phyloP scores from a whole-genome alignment of 2,329 filamentous ascomycete genomes.

The Ilyonectria sp. region DNA sequence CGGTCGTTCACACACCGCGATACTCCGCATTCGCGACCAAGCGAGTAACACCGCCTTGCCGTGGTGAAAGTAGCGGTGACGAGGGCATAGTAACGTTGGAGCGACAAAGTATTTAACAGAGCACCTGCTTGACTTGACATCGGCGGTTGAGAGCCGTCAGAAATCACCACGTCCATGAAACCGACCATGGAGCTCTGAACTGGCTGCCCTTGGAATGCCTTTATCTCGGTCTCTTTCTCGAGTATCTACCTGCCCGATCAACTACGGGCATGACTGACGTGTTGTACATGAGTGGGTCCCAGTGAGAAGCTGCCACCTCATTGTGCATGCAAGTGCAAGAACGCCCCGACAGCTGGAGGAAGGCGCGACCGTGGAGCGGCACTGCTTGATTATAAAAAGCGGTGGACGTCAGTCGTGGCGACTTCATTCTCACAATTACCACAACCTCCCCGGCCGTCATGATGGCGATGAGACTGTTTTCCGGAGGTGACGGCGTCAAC shows the following conservation, averaged over 20 bases:
- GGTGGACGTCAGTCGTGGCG: slow-evolving; percentile 25
- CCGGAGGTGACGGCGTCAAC: slow-evolving; percentile 8
- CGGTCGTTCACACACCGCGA: slow-evolving; percentile 7
- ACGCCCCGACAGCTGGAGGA: slow-evolving; percentile 33
- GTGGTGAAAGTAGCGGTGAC: slow-evolving; percentile 29
- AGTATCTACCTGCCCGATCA: slow-evolving; percentile 9
- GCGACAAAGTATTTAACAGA: not conserved
- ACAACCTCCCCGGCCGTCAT: slow-evolving; percentile 2
- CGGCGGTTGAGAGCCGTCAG: not conserved
- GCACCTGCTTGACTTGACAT: not conserved
- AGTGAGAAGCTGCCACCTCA: slow-evolving; percentile 48
- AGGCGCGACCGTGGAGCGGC: slow-evolving; percentile 35
- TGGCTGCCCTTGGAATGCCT: not conserved
- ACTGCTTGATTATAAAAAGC: slow-evolving; percentile 42
- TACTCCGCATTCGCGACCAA: slow-evolving; percentile 3
- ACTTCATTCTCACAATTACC: slow-evolving; percentile 14
- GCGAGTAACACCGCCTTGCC: slow-evolving; percentile 2
- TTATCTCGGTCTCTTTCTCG: not conserved
- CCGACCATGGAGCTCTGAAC: not conserved
- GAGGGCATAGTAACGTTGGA: not conserved
- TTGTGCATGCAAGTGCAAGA: slow-evolving; percentile 46
- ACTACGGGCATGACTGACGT: slow-evolving; percentile 33
- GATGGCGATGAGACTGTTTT: not conserved
- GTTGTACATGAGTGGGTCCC: slow-evolving; percentile 47
- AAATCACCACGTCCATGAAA: not conserved